Percentiles rank a stretch among this genome's conserved stretches.
Conservation (phyloP, 2,329 filamentous ascomycete species). For the Xylariaceae sp. region DNA sequence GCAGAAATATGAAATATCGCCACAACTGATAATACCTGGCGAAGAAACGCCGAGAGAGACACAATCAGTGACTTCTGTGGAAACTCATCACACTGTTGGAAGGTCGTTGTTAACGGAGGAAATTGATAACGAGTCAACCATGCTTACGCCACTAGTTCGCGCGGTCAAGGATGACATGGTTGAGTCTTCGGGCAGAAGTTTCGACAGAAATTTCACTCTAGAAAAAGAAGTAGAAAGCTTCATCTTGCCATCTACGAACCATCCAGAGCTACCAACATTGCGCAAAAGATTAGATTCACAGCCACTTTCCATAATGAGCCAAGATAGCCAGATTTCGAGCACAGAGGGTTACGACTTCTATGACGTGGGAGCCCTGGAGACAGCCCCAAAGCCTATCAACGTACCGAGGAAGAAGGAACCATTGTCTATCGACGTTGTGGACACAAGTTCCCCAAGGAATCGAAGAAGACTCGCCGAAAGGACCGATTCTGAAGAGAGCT, state of each 20-base stretch:
- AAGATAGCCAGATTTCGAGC: constrained; percentile 47
- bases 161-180: constrained; percentile 39
- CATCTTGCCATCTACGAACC: constrained; percentile 43
- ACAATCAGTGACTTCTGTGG: constrained; percentile 19
- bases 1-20: constrained; percentile 13
- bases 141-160: constrained; percentile 54
- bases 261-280: constrained; percentile 31
- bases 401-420: constrained; percentile 41
- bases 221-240: constrained; percentile 49
- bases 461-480: constrained; percentile 30
- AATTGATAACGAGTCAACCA: constrained; percentile 59
- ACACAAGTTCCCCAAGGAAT: constrained; percentile 26
- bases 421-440: constrained; percentile 31
- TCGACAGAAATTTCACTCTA: constrained; percentile 39
- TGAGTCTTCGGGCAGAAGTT: constrained; percentile 23
- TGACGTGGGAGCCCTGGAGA: constrained; percentile 45
- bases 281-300: constrained; percentile 46
- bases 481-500: constrained; percentile 57
- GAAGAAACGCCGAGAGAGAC: constrained; percentile 21
- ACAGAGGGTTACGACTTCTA: constrained; percentile 65
- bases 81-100: constrained; percentile 25
- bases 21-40: constrained; percentile 11
- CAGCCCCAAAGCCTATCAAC: constrained; percentile 47
- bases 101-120: constrained; percentile 51
- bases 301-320: constrained; percentile 47